Evolutionary conservation across 2,329 filamentous ascomycete species (phyloP).

Genomic region (Saccharata proteae): DNA sequence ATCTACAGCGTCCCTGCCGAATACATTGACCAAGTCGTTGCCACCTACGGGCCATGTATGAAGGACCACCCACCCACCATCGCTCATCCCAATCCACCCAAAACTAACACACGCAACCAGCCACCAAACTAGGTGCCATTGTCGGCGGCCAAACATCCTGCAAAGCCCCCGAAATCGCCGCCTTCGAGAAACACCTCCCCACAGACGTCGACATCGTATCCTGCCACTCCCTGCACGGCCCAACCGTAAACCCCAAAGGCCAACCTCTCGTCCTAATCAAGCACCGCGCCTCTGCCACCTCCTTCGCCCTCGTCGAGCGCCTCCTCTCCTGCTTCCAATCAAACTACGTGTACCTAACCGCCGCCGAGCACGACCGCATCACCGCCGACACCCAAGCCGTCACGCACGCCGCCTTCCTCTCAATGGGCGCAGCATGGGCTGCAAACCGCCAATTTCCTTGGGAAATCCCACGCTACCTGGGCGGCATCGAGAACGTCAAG

Average conservation of each 20-base stretch:
- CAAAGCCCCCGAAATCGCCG: conserved; percentile 90
- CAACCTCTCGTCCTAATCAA: conserved; percentile 89
- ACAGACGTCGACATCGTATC: conserved; percentile 85
- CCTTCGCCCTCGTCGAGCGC: conserved; percentile 64
- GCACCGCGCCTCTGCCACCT: conserved; percentile 70
- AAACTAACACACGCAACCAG: conserved; percentile 34
- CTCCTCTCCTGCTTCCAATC: conserved; percentile 76
- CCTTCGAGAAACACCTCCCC: conserved; percentile 83
- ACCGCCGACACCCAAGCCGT: conserved; percentile 97
- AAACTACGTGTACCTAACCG: conserved; percentile 77
- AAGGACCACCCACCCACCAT: conserved; percentile 11
- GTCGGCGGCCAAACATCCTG: conserved; percentile 97
- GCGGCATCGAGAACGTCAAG: conserved; percentile 97
- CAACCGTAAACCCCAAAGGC: conserved; percentile 72
- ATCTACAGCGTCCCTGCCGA: conserved; percentile 97
- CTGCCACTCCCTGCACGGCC: conserved; percentile 92
- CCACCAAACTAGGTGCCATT: conserved; percentile 88
- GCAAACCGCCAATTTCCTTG: conserved; percentile 93
- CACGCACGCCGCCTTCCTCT: conserved; percentile 87
- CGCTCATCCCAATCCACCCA: conserved; percentile 4
- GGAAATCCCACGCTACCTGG: conserved; percentile 90
- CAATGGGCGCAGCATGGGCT: conserved; percentile 97
- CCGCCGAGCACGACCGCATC: conserved; percentile 84
- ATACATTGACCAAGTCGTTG: conserved; percentile 76
- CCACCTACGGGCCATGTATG: conserved; percentile 85